Base-by-base conservation (phyloP, 371 early-diverging fungal species). In the Mucor plumbeus region DNA sequence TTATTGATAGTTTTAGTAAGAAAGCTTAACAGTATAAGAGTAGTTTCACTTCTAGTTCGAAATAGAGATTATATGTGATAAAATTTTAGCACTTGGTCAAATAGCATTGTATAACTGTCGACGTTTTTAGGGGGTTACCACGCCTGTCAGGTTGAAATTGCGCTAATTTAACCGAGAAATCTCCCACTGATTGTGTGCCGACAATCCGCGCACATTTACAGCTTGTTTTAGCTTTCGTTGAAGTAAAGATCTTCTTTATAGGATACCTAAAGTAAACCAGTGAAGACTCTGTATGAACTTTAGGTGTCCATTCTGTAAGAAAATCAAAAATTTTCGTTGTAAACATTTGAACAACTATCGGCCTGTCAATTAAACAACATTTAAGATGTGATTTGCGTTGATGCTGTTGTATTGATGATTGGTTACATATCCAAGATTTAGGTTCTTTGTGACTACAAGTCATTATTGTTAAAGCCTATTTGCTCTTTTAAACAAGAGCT, bases 391-490 rank as follows among this genome's bases (percentile, higher is more conserved):
- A 26, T 26, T 3, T 26, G 26, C 3, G 26, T 26, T 26, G 26
- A 26, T 26, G 26, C 3, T 40, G 56, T 61, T 40, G 61, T 55
- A 56, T 17, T 61, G 60, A 44, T 44, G 44, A 44, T 44, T 44
- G 44, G 44, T 44, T 44, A 17, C 44, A 44, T n/a, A 44, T 44
- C 44, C 44, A n/a, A 44, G 44, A 44, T 44, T 44, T 44, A 44
- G 44, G 15, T 7, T 17, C 44, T 44, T 17, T 44, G 44, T 44
- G 44, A 44, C 44, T 44, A 44, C 44, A 44, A 26, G 26, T 26
- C 26, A 17, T 17, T 17, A 17, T n/a, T 17, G n/a, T 17, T 44
- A 8, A 44, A 44, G 44, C 44, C 7, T 44, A 44, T 44, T 44
- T 44, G 44, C 17, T 17, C 44, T 44, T 17, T 44, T 7, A 8